Base-by-base conservation (phyloP, 225 moss, liverwort and hornwort species). In the Antitrichia curtipendula region DNA sequence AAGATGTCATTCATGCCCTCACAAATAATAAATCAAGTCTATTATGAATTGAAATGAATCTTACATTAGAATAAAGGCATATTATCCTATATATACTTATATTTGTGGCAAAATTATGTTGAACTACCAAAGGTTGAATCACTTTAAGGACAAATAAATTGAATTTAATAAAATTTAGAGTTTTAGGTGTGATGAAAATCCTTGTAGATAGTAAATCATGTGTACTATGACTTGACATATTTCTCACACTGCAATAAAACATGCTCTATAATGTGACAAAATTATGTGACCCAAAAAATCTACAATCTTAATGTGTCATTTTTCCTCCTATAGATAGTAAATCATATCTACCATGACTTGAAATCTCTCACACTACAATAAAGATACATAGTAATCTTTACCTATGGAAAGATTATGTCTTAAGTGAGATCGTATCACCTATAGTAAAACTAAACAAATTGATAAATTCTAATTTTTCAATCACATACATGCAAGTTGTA, bases 141-240 rank as follows among this genome's bases (percentile, higher is more conserved):
- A 69, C 38, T 68, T n/a, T 68, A 23, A 22, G 4, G 9, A 38
- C 13, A 40, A 69, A 3, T 4, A 24, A 38, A 40, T 7, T 22
- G 12, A 40, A 23, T 7, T 12, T 7, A 38, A 38, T 22, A 21
- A 68, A 68, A 6, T 29, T 3, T 47, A 47, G 1, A 73, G 2
- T 18, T 21, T 34, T 13, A 1, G 13, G 3, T 50, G 32, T 50
- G 3, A 34, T 75, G 50, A 0, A 52, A 34, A 2, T 1, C 34
- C 0, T 32, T 0, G 1, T 13, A 13, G 8, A 13, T 14, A 21
- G 0, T 22, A 75, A 19, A 52, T 52, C 5, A 52, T 52, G 1
- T 12, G 3, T 23, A 22, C 3, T 0, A 52, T 13, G 14, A 52
- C 23, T 75, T 36, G 75, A 75, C 14, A 22, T 32, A 2, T 52